phyloP scores from a whole-genome alignment of 2,329 filamentous ascomycete genomes.

The Fusarium azukiicola region DNA sequence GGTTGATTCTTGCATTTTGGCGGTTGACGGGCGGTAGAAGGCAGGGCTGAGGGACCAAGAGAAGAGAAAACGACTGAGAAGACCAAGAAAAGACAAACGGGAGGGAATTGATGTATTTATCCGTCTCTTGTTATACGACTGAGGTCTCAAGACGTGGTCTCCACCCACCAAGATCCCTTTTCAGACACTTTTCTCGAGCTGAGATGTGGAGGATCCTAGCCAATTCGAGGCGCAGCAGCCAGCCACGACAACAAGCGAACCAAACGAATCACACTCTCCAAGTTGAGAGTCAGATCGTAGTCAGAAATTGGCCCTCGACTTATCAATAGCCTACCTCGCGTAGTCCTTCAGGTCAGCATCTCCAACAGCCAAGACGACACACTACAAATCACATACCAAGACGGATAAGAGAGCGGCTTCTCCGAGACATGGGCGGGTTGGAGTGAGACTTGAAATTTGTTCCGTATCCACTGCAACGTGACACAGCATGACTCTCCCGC shows the following conservation, averaged over 20 bases:
- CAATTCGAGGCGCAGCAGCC: background rate
- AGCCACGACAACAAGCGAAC: constrained; percentile 6
- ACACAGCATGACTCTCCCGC: background rate
- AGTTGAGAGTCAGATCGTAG: background rate
- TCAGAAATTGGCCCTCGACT: background rate
- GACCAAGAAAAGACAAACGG: background rate
- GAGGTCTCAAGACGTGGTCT: background rate
- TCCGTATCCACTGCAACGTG: background rate
- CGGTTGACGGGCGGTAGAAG: background rate
- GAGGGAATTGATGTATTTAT: background rate
- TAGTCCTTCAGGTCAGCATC: background rate
- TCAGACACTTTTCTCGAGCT: background rate
- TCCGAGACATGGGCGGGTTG: background rate
- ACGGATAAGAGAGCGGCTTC: constrained; percentile 2
- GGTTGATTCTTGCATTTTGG: background rate
- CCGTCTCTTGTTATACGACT: background rate
- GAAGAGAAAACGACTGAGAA: background rate
- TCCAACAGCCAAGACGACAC: background rate
- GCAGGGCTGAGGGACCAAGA: background rate
- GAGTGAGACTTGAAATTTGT: background rate
- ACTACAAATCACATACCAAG: background rate
- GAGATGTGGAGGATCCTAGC: constrained; percentile 10
- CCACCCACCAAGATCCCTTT: background rate
- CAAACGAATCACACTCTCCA: background rate
- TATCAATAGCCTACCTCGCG: background rate